Percentiles rank a stretch among this genome's conserved stretches.
Conservation (phyloP, 1,284 basidiomycete genomes). For the Tilletia setariae region DNA sequence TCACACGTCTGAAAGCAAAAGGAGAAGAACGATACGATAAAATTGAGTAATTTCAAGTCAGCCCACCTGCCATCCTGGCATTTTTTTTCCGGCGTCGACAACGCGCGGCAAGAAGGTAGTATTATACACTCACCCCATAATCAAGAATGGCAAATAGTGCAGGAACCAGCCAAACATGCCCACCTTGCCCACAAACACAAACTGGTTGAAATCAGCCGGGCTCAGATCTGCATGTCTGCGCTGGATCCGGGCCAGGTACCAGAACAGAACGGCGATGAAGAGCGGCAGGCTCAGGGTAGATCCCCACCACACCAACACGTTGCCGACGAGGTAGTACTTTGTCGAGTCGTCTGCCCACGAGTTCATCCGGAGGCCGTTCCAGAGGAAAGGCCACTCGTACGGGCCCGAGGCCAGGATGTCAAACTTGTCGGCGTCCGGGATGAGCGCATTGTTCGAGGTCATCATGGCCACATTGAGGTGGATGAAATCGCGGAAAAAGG, state of each 20-base stretch:
- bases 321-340: slow-evolving; percentile 93
- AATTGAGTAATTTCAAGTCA: too few relatives aligned
- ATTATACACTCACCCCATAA: slow-evolving; percentile 75
- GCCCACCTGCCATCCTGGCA: too few relatives aligned
- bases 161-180: slow-evolving; percentile 87
- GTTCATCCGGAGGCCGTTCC: slow-evolving; percentile 82
- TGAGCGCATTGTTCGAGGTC: slow-evolving; percentile 96
- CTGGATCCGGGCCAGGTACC: slow-evolving; percentile 80
- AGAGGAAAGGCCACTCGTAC: slow-evolving; percentile 89
- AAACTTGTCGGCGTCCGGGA: slow-evolving; percentile 96
- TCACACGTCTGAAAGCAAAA: slow-evolving; percentile 59
- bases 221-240: slow-evolving; percentile 87
- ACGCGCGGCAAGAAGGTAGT: slow-evolving; percentile 49
- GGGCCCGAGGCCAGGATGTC: slow-evolving; percentile 92
- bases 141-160: slow-evolving; percentile 87
- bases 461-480: slow-evolving; percentile 99
- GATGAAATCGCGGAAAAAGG: slow-evolving; percentile 95
- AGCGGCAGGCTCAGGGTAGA: slow-evolving; percentile 68
- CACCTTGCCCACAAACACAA: slow-evolving; percentile 86
- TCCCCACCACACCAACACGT: slow-evolving; percentile 89
- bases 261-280: slow-evolving; percentile 61
- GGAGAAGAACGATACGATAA: not conserved
- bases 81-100: too few relatives aligned
- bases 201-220: slow-evolving; percentile 84
- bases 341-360: slow-evolving; percentile 83